Base-by-base conservation (phyloP, 495 filamentous ascomycete species). In the Margaritispora aquatica region DNA sequence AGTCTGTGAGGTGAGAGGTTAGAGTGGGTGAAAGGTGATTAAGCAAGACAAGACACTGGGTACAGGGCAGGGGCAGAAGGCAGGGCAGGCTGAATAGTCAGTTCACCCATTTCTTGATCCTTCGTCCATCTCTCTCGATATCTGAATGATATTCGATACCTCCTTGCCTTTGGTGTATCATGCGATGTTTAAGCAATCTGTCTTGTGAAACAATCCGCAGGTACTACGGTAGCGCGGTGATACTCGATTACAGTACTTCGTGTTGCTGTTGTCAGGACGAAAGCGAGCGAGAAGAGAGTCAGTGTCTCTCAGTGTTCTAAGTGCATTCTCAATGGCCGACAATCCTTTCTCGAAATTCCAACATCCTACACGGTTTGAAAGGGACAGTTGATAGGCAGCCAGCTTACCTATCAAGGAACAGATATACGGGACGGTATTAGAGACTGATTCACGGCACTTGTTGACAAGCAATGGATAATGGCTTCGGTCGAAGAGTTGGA, bases 401-500 rank as follows among this genome's bases (percentile, higher is more conserved):
- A 44, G 38, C 38, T 44, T 17, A 44, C 38, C 7, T n/a, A 17
- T 44, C 7, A 8, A 3, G 19, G 11, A 3, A 17, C 38, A 44
- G 38, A 44, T n/a, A 9, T n/a, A 3, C 38, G 7, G 3, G 38
- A 9, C 11, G 3, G 11, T 15, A 44, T n/a, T 44, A 3, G 38
- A 44, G 38, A n/a, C 38, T 15, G 10, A 44, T 44, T 17, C 38
- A 10, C 22, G 24, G 24, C 24, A 26, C 24, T 19, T 2, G 50
- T 17, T 26, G 50, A 52, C 27, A 29, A 52, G 50, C 50, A 64
- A 61, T 70, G 57, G 57, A 63, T 31, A 56, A 19, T 22, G 26
- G 56, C 44, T 22, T 26, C 51, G 59, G 38, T n/a, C 38, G 38
- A 3, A 44, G 38, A 44, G 38, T 10, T 44, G 38, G 38, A 44